A percentile compares a stretch with the other conserved stretches of the same genome.
These are phyloP conservation scores for Monilinia fructicola DNA, from an alignment of 2,329 filamentous ascomycete genomes.

Conservation along the genomic window DNA sequence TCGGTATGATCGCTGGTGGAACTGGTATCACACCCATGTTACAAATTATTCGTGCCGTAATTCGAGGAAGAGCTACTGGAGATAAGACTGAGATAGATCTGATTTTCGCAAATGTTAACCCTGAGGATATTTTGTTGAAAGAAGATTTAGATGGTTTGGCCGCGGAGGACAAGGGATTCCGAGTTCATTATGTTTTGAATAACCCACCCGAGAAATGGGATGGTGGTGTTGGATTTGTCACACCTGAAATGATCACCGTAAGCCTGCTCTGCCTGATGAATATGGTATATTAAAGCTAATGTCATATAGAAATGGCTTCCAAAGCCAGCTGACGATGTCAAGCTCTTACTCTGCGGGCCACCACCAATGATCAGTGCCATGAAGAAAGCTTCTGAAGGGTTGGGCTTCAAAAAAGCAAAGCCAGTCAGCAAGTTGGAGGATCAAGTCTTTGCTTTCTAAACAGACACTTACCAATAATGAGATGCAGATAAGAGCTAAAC, in stretches of 20 bases:
- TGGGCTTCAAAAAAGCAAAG: constrained; percentile 88
- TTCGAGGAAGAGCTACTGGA: constrained; percentile 73
- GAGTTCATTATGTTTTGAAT: constrained; percentile 93
- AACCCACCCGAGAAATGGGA: constrained; percentile 90
- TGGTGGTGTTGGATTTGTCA: constrained; percentile 93
- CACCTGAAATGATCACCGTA: constrained; percentile 90
- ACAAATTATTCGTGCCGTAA: constrained; percentile 88
- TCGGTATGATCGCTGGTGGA: constrained; percentile 97
- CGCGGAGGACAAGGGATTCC: constrained; percentile 75
- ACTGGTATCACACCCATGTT: constrained; percentile 99
- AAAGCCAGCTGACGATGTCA: constrained; percentile 80
- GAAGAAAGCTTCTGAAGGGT: constrained; percentile 89
- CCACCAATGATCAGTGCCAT: constrained; percentile 95
- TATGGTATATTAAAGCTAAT: constrained; percentile 5
- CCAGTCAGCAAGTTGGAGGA: constrained; percentile 98
- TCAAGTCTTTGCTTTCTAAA: constrained; percentile 93
- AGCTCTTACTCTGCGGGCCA: constrained; percentile 91
- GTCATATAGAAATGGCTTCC: constrained; percentile 69
- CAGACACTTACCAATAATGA: background rate
- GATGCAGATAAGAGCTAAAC: background rate
- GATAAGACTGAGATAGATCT: constrained; percentile 89
- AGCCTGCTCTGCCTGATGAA: constrained; percentile 35
- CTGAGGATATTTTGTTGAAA: constrained; percentile 87
- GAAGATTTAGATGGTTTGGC: constrained; percentile 84
- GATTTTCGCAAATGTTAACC: constrained; percentile 95